Conservation (phyloP, 768 basidiomycete genomes). For the Boletales sp. region DNA sequence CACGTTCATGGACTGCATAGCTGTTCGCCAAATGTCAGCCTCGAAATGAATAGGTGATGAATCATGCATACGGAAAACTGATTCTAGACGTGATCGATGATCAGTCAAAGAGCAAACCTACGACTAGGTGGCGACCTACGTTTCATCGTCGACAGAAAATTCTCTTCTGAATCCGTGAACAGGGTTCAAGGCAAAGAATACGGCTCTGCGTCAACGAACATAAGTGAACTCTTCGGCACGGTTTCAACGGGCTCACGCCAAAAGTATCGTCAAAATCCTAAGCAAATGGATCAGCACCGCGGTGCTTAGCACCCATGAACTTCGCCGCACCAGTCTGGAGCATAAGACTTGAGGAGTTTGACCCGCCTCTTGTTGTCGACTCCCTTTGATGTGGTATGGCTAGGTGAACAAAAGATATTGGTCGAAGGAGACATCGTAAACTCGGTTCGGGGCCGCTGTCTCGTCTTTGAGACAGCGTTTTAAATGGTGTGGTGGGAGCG, state of each 20-base stretch:
- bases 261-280: constrained; percentile 64
- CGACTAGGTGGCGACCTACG: constrained; percentile 38
- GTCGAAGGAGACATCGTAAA: constrained; percentile 13
- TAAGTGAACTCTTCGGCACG: not conserved
- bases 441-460: not conserved
- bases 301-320: not conserved
- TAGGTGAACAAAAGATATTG: constrained; percentile 6
- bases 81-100: constrained; percentile 11
- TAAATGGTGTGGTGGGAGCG: not conserved
- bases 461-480: not conserved
- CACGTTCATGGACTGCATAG: constrained; percentile 70
- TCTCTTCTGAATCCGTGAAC: constrained; percentile 70
- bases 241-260: constrained; percentile 48
- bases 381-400: constrained; percentile 11
- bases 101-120: constrained; percentile 12
- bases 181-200: constrained; percentile 62
- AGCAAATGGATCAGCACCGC: not conserved
- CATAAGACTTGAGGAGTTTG: constrained; percentile 58
- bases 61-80: constrained; percentile 20
- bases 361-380: constrained; percentile 28
- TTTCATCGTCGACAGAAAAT: constrained; percentile 76
- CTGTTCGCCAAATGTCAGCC: constrained; percentile 33
- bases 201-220: constrained; percentile 36
- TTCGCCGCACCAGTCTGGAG: constrained; percentile 68
- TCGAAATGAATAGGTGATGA: not conserved